phyloP scores from a whole-genome alignment of 495 filamentous ascomycete species.

The Hypomontagnella submonticulosa region DNA sequence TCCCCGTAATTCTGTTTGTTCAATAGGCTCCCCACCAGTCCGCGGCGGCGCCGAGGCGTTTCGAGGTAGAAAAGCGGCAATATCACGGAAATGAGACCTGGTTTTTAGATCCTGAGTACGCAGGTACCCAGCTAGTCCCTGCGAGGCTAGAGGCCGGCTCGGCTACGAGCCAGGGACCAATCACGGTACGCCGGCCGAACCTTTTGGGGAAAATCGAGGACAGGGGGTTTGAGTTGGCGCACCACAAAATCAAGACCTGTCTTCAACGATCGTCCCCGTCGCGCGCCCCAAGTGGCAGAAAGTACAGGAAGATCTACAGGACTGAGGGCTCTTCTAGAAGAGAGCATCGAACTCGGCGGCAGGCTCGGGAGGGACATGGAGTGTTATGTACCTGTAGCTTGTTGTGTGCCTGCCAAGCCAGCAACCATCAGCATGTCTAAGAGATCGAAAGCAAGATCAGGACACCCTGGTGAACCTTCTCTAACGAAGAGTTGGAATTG shows the following conservation, averaged over 20 bases:
- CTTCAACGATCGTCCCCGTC: constrained; percentile 27
- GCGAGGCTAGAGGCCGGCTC: constrained; percentile 23
- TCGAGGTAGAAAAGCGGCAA: constrained; percentile 25
- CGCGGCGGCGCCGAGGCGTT: not conserved
- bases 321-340: constrained; percentile 26
- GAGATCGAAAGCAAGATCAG: constrained; percentile 38
- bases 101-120: not conserved
- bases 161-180: constrained; percentile 4
- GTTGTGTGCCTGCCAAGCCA: constrained; percentile 39
- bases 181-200: constrained; percentile 31
- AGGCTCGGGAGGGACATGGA: constrained; percentile 5
- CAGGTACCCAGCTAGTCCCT: constrained; percentile 27
- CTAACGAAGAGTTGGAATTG: constrained; percentile 14
- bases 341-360: not conserved
- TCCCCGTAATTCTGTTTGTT: constrained; percentile 1
- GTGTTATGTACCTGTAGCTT: no score
- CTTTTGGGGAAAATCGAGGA: constrained; percentile 39
- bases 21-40: constrained; percentile 17
- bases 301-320: constrained; percentile 18
- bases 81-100: constrained; percentile 29
- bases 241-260: constrained; percentile 21
- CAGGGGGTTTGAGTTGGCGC: constrained; percentile 21
- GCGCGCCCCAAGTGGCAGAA: constrained; percentile 7
- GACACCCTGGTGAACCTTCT: constrained; percentile 20
- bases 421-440: constrained; percentile 16